A percentile compares a stretch with the other conserved stretches of the same genome.
These are phyloP conservation scores for Plasmodium reichenowi DNA, from an alignment of 169 alveolate species.

Conservation along the genomic window DNA sequence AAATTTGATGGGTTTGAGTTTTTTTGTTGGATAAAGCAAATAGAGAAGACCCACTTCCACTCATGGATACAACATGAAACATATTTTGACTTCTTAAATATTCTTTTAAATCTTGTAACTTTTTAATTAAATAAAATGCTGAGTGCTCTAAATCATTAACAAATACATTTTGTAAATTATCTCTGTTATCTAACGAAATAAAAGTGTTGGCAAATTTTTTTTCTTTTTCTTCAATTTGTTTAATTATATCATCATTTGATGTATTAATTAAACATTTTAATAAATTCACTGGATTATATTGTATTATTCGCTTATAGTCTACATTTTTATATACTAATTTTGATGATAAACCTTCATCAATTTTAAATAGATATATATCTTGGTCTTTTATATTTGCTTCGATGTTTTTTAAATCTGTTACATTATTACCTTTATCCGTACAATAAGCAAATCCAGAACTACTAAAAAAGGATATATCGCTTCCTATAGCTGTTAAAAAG, in stretches of 20 bases:
- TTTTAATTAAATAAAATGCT: conserved; percentile 37
- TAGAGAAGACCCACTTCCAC: conserved; percentile 72
- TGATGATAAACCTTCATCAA: conserved; percentile 48
- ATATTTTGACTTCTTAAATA: conserved; percentile 19
- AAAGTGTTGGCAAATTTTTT: conserved; percentile 12
- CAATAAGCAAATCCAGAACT: conserved; percentile 76
- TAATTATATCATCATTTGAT: conserved; percentile 4
- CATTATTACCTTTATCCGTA: conserved; percentile 56
- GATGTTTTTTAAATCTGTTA: conserved; percentile 26
- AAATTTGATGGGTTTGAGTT: background rate
- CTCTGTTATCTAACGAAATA: conserved; percentile 5
- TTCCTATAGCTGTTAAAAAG: conserved; percentile 76
- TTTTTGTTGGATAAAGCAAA: conserved; percentile 53
- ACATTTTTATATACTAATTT: conserved; percentile 56
- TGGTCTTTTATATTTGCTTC: conserved; percentile 20
- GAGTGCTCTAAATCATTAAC: conserved; percentile 58
- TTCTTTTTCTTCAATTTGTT: conserved; percentile 34
- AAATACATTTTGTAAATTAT: conserved; percentile 21
- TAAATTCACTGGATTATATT: conserved; percentile 48
- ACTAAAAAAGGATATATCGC: conserved; percentile 82
- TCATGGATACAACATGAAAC: conserved; percentile 66
- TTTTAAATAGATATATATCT: conserved; percentile 51
- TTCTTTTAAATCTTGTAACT: conserved; percentile 37
- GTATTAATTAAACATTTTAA: conserved; percentile 17
- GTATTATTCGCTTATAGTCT: conserved; percentile 45